These are phyloP conservation scores for Tephrocybe sp. DNA, from an alignment of 768 basidiomycete species.

Conservation along the genomic window DNA sequence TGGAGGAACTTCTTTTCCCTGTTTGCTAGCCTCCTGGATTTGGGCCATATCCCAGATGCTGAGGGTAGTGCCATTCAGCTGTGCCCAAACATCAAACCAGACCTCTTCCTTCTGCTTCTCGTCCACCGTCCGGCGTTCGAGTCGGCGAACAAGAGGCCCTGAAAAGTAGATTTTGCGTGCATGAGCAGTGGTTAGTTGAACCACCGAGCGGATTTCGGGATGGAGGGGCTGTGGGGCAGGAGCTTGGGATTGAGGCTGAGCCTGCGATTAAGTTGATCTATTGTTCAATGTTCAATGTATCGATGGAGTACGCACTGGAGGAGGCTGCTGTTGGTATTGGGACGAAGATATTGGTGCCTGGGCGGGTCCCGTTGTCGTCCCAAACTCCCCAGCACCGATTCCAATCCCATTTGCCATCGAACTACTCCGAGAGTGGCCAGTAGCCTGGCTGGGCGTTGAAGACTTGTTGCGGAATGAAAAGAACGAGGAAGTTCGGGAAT, in stretches of 20 bases:
- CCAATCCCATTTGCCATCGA: conserved; percentile 13
- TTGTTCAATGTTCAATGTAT: background rate
- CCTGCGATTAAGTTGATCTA: conserved; percentile 15
- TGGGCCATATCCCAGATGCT: conserved; percentile 91
- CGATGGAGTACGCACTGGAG: conserved; percentile 10
- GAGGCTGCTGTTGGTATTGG: conserved; percentile 10
- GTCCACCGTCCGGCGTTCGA: conserved; percentile 77
- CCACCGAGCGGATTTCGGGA: conserved; percentile 79
- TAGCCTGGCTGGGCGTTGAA: conserved; percentile 23
- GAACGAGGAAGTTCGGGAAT: conserved; percentile 61
- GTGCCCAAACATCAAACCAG: conserved; percentile 87
- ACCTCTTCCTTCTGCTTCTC: conserved; percentile 67
- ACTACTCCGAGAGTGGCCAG: conserved; percentile 16
- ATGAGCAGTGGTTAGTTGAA: conserved; percentile 71
- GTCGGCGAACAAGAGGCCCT: conserved; percentile 71
- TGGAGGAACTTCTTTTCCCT: conserved; percentile 82
- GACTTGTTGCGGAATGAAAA: conserved; percentile 56
- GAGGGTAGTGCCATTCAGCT: conserved; percentile 84
- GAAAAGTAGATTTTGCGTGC: conserved; percentile 87
- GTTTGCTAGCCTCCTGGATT: conserved; percentile 78
- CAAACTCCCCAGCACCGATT: conserved; percentile 1
- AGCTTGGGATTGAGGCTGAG: conserved; percentile 18
- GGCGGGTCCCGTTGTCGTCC: background rate
- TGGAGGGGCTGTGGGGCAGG: conserved; percentile 51
- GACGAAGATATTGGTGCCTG: conserved; percentile 4